A percentile compares a stretch with the other conserved stretches of the same genome.
phyloP scores from a whole-genome alignment of 768 basidiomycete species.

The Naganishia randhawae region DNA sequence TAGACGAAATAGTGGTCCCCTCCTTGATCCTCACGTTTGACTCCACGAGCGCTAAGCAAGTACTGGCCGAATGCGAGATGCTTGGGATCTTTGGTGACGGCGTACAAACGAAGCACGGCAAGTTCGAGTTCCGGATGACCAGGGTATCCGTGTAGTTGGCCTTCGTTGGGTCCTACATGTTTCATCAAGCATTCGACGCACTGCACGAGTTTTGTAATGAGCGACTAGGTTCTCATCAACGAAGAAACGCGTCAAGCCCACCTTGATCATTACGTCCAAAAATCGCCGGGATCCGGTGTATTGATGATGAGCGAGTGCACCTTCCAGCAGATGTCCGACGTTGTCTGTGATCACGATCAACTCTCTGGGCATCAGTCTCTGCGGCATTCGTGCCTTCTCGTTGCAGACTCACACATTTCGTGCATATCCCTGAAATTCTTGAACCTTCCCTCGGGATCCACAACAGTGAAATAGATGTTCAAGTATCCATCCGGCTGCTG shows the following conservation, averaged over 20 bases:
- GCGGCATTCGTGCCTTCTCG: background rate
- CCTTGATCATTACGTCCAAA: constrained; percentile 41
- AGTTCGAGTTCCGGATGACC: constrained; percentile 42
- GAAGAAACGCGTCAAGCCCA: constrained; percentile 8
- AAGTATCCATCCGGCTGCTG: constrained; percentile 40
- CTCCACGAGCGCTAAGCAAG: constrained; percentile 32
- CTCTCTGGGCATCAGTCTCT: background rate
- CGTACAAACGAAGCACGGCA: constrained; percentile 35
- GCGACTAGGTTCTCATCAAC: background rate
- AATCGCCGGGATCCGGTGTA: constrained; percentile 35
- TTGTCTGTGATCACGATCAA: constrained; percentile 29
- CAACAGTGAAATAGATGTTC: constrained; percentile 38
- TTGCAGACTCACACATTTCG: constrained; percentile 36
- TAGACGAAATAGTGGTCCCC: constrained; percentile 32
- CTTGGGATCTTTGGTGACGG: constrained; percentile 32
- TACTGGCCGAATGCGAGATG: constrained; percentile 36
- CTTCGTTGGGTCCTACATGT: constrained; percentile 30
- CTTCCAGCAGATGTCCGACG: constrained; percentile 39
- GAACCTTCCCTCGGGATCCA: constrained; percentile 33
- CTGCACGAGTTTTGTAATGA: constrained; percentile 16
- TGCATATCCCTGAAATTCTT: constrained; percentile 39
- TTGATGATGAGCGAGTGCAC: constrained; percentile 34
- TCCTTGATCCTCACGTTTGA: constrained; percentile 31
- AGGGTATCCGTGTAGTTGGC: constrained; percentile 37
- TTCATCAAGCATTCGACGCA: constrained; percentile 34